Evolutionary conservation across 768 basidiomycete genomes (phyloP), one percentile per base, ranked within the genome.

Genomic region (Coprinopsis marcescibilis): DNA sequence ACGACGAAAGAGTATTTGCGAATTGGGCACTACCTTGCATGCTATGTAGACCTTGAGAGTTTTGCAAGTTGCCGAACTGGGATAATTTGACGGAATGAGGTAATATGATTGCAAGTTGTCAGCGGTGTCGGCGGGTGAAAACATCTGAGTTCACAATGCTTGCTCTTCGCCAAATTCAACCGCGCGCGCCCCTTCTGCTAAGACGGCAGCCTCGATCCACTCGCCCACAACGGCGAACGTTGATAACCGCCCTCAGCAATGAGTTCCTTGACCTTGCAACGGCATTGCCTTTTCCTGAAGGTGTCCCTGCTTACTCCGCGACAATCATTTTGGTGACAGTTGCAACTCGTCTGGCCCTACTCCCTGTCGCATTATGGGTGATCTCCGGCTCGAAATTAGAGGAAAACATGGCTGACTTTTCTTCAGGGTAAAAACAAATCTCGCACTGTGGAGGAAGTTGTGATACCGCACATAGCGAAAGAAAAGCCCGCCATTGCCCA

Each of bases 321-420:
- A 81, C 86, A 2, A 88, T 91, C 49, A 81, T 90, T 43, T 57
- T 89, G 2, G 70, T 80, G 46, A 82, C 88, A 2, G 58, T 86
- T 30, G 58, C 74, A 12, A 71, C 77, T 32, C 80, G 89, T 56
- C 65, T 82, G 23, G 69, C 69, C 1, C 76, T 86, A 4, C 70
- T 86, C 11, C 89, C 89, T 25, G 68, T 85, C 48, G 78, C 85
- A 55, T 60, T 89, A 71, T 90, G 88, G 89, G 89, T 89, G 77
- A 60, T 43, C 23, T 38, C 38, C 13, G 41, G 19, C 36, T 35
- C 46, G 29, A 12, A 12, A 44, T 27, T 26, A 21, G 21, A 36
- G 15, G 23, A 34, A 23, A 26, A 38, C 13, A 30, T 43, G 5
- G 41, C 23, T 49, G 53, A 46, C 51, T 52, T 55, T 54, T 38